Base-by-base conservation (phyloP, 306 rosid species). In the Begonia loranthoides region DNA sequence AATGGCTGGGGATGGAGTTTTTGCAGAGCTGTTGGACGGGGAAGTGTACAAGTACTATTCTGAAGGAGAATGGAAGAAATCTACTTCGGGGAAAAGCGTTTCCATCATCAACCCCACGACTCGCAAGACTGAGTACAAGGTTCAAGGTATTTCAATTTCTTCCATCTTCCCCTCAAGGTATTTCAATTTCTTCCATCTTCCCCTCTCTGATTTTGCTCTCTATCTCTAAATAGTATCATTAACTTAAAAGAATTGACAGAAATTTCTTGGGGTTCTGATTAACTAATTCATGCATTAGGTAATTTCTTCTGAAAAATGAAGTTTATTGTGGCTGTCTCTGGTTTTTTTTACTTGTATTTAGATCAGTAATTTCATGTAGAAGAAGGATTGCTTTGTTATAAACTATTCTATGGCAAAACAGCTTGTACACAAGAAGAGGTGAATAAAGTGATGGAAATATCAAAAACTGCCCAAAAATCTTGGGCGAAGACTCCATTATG, bases 401-500 rank as follows among this genome's bases (percentile, higher is more conserved):
- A 51, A 58, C 7, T 67, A 4, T 15, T 38, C 19, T 54, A 59
- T 69, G 49, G 52, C 64, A 0, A 49, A 50, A 69, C 71, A 92
- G 99, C 93, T 49, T 92, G 99, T 57, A 73, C 87, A 63, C 94
- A 83, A 70, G 96, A 78, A 68, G 99, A 86, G 77, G 99, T 92
- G 47, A 92, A 92, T 57, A 80, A 76, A 73, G 94, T 76, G 7
- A 83, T 92, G 79, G 94, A 86, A 36, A 66, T 63, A 6, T 84
- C 96, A 58, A 86, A 86, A 69, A 52, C 77, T 8, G 99, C 96
- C 21, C 99, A 92, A 57, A 86, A 92, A 59, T 56, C 66, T 54
- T 92, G 95, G 99, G 96, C 99, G 2, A 92, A 83, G 76, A 92
- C 96, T n/a, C 99, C 99, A 19, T 81, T 92, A 1, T 90, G 95